A percentile compares a stretch with the other conserved stretches of the same genome.
These are phyloP conservation scores for Sherardia arvensis DNA, from an alignment of 257 asterid species.

Conservation along the genomic window DNA sequence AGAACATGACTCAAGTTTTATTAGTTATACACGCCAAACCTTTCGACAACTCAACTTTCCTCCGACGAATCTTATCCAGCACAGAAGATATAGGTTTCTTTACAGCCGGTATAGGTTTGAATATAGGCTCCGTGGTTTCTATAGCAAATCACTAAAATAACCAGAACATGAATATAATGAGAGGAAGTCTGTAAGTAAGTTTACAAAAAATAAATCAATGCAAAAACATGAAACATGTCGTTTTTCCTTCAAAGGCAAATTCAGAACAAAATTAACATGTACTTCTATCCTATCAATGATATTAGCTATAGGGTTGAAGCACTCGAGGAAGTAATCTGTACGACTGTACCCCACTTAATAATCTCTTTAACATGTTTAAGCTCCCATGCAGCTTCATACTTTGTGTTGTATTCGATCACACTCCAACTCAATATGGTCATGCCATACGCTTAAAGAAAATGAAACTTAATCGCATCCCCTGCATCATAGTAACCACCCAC, in stretches of 20 bases:
- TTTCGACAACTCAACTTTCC: slow-evolving; percentile 71
- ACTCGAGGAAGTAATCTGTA: slow-evolving; percentile 89
- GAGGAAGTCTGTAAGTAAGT: slow-evolving; percentile 26
- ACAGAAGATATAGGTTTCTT: slow-evolving; percentile 80
- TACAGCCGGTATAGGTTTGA: slow-evolving; percentile 55
- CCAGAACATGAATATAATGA: too few relatives aligned
- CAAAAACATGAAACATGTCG: neutral
- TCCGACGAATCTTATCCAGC: slow-evolving; percentile 77
- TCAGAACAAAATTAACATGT: slow-evolving; percentile 38
- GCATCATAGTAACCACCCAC: slow-evolving; percentile 92
- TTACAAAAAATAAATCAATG: neutral
- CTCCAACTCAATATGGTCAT: slow-evolving; percentile 99
- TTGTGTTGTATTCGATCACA: slow-evolving; percentile 79
- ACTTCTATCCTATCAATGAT: slow-evolving; percentile 50
- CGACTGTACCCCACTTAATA: slow-evolving; percentile 98
- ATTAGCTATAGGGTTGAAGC: slow-evolving; percentile 87
- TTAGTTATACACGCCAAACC: slow-evolving; percentile 26
- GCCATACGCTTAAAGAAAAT: slow-evolving; percentile 79
- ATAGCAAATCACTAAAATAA: slow-evolving; percentile 11
- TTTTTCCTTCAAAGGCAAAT: neutral
- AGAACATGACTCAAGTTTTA: too few relatives aligned
- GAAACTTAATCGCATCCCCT: slow-evolving; percentile 92
- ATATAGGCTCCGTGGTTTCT: slow-evolving; percentile 71
- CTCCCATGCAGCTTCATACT: slow-evolving; percentile 91
- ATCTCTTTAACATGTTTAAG: slow-evolving; percentile 77